phyloP scores from a whole-genome alignment of 169 alveolate species.

The Besnoitia besnoiti region DNA sequence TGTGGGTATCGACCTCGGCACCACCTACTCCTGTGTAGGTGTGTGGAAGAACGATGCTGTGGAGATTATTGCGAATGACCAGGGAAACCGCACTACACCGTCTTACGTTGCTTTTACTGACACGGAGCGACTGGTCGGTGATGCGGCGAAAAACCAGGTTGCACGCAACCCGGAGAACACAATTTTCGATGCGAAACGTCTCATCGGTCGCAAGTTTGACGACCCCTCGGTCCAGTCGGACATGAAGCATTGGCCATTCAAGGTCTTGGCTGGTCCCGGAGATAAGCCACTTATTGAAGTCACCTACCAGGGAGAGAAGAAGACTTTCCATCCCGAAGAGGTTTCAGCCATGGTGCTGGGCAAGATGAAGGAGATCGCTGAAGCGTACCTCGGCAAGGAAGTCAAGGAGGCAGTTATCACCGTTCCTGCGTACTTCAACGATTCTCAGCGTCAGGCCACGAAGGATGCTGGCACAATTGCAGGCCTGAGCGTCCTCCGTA shows the following conservation, averaged over 20 bases:
- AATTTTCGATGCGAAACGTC: conserved; percentile 96
- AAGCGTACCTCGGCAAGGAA: conserved; percentile 92
- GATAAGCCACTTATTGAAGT: conserved; percentile 95
- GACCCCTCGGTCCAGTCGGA: conserved; percentile 96
- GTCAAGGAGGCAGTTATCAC: conserved; percentile 98
- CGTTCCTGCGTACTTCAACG: conserved; percentile 99
- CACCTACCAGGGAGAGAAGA: conserved; percentile 87
- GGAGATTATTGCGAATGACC: conserved; percentile 97
- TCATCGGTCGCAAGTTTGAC: conserved; percentile 95
- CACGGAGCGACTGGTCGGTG: conserved; percentile 97
- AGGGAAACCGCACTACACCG: conserved; percentile 99
- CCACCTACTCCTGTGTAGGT: conserved; percentile 99
- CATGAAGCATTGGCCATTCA: conserved; percentile 95
- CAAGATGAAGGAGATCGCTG: conserved; percentile 98
- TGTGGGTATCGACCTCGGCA: conserved; percentile 99
- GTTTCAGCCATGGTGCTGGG: conserved; percentile 96
- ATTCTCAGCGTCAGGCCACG: conserved; percentile 99
- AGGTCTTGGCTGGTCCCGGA: conserved; percentile 81
- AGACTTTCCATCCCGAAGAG: conserved; percentile 98
- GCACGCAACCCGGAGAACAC: conserved; percentile 97
- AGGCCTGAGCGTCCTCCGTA: conserved; percentile 95
- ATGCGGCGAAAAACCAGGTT: conserved; percentile 96
- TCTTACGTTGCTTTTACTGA: conserved; percentile 98
- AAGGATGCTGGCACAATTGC: conserved; percentile 99
- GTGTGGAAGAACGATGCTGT: conserved; percentile 96